These are phyloP conservation scores for Blastocystis sp. DNA, from an alignment of 352 stramenopile species.

Conservation along the genomic window DNA sequence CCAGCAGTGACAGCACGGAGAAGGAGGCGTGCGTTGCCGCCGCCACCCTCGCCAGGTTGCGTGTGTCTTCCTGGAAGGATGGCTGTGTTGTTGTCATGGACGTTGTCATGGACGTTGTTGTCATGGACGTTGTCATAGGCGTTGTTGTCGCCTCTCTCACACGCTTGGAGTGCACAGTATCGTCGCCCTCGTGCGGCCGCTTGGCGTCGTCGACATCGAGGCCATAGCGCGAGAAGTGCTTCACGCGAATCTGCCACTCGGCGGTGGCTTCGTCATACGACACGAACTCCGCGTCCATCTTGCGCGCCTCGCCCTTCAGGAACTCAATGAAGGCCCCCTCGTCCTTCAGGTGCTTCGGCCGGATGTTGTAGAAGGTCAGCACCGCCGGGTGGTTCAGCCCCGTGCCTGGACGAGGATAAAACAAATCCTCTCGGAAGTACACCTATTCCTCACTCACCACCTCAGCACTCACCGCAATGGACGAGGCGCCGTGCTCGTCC, in stretches of 20 bases:
- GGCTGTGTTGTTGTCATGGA: not conserved
- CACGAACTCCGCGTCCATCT: conserved; percentile 7
- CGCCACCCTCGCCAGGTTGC: not conserved
- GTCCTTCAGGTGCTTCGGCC: not conserved
- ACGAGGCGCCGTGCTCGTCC: not conserved
- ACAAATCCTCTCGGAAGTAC: not conserved
- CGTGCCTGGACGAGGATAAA: conserved; percentile 8
- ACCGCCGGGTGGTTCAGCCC: conserved; percentile 47
- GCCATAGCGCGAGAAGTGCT: conserved; percentile 57
- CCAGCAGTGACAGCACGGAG: not conserved
- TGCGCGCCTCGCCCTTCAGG: not conserved
- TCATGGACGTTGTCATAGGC: not conserved
- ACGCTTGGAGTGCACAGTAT: not conserved
- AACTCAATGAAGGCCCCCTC: not conserved
- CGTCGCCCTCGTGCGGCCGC: not conserved
- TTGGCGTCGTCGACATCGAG: not conserved
- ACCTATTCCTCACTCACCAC: conserved; percentile 4
- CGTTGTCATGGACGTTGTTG: not conserved
- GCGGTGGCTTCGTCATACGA: not conserved
- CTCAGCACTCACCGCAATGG: not conserved
- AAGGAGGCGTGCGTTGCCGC: not conserved
- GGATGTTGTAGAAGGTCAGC: conserved; percentile 48
- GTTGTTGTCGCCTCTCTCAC: not conserved
- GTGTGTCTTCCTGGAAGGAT: not conserved
- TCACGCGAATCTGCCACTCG: conserved; percentile 9